Evolutionary conservation across 2,329 filamentous ascomycete genomes (phyloP).

Genomic region (Macroventuria anomochaeta): DNA sequence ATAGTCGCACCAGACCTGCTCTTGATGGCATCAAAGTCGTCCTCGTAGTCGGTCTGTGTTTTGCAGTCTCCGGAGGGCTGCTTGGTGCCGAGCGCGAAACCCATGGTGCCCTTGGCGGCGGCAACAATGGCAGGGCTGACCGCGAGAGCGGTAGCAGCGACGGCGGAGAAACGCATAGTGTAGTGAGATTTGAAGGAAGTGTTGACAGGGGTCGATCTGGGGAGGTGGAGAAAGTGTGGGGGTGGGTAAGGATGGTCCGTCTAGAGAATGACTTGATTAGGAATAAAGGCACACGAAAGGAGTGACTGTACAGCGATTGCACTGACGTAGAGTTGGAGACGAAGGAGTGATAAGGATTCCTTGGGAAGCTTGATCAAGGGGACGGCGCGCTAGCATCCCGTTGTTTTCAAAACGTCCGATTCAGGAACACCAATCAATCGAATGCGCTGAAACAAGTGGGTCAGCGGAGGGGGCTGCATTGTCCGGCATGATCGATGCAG

Average conservation of each 20-base stretch:
- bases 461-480: conserved; percentile 11
- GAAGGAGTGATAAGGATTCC: conserved; percentile 21
- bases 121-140: conserved; percentile 57
- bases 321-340: conserved; percentile 25
- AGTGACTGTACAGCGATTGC: conserved; percentile 33
- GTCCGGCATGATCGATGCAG: neutral
- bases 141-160: conserved; percentile 41
- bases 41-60: conserved; percentile 65
- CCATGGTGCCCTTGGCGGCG: conserved; percentile 62
- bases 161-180: conserved; percentile 46
- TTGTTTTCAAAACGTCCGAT: conserved; percentile 13
- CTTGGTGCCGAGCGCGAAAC: conserved; percentile 72
- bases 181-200: conserved; percentile 5
- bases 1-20: conserved; percentile 58
- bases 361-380: conserved; percentile 31
- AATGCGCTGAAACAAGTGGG: conserved; percentile 13
- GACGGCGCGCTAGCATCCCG: conserved; percentile 31
- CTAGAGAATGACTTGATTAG: conserved; percentile 25
- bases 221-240: conserved; percentile 1
- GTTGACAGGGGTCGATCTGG: conserved; percentile 2
- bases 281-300: conserved; percentile 27
- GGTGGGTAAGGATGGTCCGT: neutral
- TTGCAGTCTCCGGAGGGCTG: conserved; percentile 67
- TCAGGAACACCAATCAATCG: conserved; percentile 28
- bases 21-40: conserved; percentile 68